Conservation (phyloP, 495 filamentous ascomycete species). For the Hypoxylon perforatum region DNA sequence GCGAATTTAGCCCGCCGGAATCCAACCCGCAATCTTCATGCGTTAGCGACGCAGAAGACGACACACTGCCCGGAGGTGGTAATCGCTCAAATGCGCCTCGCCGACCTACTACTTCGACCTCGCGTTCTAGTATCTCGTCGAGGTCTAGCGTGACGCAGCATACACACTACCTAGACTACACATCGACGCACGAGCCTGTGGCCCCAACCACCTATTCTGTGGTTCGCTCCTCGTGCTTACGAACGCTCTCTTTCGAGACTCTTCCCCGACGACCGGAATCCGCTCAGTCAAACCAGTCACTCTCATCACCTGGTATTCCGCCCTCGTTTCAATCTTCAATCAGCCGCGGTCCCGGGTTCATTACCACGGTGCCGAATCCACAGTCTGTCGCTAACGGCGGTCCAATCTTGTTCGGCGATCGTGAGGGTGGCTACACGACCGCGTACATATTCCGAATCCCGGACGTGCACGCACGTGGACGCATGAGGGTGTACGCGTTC, state of each 20-base stretch:
- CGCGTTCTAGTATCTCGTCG: constrained; percentile 59
- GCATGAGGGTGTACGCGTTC: constrained; percentile 86
- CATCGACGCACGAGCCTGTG: constrained; percentile 83
- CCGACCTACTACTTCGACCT: constrained; percentile 48
- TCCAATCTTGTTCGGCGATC: constrained; percentile 87
- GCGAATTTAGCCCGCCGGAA: constrained; percentile 52
- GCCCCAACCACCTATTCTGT: constrained; percentile 83
- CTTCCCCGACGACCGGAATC: constrained; percentile 72
- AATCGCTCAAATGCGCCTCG: constrained; percentile 21
- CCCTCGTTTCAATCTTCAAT: constrained; percentile 48
- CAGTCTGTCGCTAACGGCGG: constrained; percentile 65
- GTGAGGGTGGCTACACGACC: constrained; percentile 84
- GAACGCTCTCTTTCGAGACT: constrained; percentile 85
- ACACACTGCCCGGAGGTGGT: constrained; percentile 32
- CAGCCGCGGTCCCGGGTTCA: constrained; percentile 41
- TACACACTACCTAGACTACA: constrained; percentile 85
- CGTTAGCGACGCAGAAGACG: constrained; percentile 59
- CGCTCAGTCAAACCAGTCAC: constrained; percentile 25
- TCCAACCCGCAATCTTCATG: constrained; percentile 56
- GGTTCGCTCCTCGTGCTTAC: constrained; percentile 84
- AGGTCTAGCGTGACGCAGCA: constrained; percentile 69
- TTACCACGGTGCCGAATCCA: constrained; percentile 48
- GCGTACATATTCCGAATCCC: constrained; percentile 92
- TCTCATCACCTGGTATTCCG: constrained; percentile 30
- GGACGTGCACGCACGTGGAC: constrained; percentile 87